Percentiles rank a stretch among this genome's conserved stretches.
Evolutionary conservation across 768 basidiomycete species (phyloP).

Genomic region (Fistulinella prunicolor): DNA sequence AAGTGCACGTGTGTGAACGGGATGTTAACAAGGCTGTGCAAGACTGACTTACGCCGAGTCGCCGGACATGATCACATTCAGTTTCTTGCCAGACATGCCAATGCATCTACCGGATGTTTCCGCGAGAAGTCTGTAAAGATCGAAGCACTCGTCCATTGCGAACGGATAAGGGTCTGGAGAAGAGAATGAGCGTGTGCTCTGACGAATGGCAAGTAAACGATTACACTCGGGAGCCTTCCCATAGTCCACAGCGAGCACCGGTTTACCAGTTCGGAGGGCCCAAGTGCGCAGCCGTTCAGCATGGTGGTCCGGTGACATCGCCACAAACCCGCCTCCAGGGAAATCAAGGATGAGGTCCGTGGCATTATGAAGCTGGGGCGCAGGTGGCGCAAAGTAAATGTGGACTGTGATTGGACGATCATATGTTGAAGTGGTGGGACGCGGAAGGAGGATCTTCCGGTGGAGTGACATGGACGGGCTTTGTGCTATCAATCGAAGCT

Average conservation of each 20-base stretch:
- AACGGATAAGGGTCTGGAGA: slow-evolving; percentile 90
- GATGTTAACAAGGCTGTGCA: slow-evolving; percentile 1
- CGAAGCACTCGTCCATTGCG: slow-evolving; percentile 93
- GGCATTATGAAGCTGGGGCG: slow-evolving; percentile 56
- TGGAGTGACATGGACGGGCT: slow-evolving; percentile 62
- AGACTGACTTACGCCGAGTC: slow-evolving; percentile 87
- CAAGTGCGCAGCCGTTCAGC: slow-evolving; percentile 89
- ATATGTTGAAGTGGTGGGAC: slow-evolving; percentile 73
- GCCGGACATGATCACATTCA: slow-evolving; percentile 80
- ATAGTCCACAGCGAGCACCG: slow-evolving; percentile 86
- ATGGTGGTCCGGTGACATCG: slow-evolving; percentile 95
- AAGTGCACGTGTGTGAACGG: slow-evolving; percentile 12
- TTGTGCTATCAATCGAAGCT: slow-evolving; percentile 63
- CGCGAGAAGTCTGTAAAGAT: slow-evolving; percentile 77
- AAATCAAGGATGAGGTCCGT: slow-evolving; percentile 89
- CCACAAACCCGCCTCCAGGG: slow-evolving; percentile 95
- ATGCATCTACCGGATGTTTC: slow-evolving; percentile 77
- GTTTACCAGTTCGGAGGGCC: slow-evolving; percentile 75
- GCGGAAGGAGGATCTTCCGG: slow-evolving; percentile 77
- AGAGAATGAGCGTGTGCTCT: not conserved
- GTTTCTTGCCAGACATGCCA: slow-evolving; percentile 81
- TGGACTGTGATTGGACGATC: slow-evolving; percentile 79
- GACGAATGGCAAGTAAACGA: slow-evolving; percentile 19
- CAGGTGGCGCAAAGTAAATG: slow-evolving; percentile 77
- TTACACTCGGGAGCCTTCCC: slow-evolving; percentile 96